These are phyloP conservation scores for Thraustotheca clavata DNA, from an alignment of 352 stramenopile species.

Conservation along the genomic window DNA sequence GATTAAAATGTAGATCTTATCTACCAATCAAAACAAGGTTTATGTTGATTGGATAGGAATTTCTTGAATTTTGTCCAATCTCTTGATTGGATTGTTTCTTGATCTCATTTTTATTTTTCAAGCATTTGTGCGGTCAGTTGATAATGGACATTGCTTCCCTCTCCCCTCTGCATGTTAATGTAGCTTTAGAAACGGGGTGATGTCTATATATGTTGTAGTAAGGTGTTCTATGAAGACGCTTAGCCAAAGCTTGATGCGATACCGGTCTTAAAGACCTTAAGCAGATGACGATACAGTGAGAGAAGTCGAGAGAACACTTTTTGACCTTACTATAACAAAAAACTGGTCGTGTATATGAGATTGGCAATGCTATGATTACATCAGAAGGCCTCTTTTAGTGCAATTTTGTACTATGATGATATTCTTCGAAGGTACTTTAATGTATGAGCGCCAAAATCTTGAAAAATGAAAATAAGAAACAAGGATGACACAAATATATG, in stretches of 20 bases:
- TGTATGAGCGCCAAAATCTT: conserved; percentile 5
- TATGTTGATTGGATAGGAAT: too few relatives aligned
- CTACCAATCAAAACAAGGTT: too few relatives aligned
- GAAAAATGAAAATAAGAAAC: conserved; percentile 10
- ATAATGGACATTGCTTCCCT: too few relatives aligned
- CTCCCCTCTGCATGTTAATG: too few relatives aligned
- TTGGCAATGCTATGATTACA: conserved; percentile 12
- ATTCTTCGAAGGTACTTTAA: conserved; percentile 20
- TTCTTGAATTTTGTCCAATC: too few relatives aligned
- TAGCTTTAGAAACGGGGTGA: too few relatives aligned
- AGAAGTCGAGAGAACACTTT: conserved; percentile 5
- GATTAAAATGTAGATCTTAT: too few relatives aligned
- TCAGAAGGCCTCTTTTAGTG: conserved; percentile 23
- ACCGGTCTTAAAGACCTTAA: not conserved
- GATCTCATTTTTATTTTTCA: too few relatives aligned
- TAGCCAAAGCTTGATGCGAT: conserved; percentile 22
- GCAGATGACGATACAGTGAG: conserved; percentile 17
- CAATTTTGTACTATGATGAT: conserved; percentile 5
- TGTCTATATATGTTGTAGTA: too few relatives aligned
- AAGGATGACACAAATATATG: conserved; percentile 4
- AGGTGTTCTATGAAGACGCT: conserved; percentile 12
- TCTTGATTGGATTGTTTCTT: too few relatives aligned
- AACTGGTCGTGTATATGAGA: not conserved
- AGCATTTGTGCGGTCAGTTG: too few relatives aligned
- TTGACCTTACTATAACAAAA: not conserved